Evolutionary conservation across 2,329 filamentous ascomycete species (phyloP).

Genomic region (Hymenoscyphus scutula): DNA sequence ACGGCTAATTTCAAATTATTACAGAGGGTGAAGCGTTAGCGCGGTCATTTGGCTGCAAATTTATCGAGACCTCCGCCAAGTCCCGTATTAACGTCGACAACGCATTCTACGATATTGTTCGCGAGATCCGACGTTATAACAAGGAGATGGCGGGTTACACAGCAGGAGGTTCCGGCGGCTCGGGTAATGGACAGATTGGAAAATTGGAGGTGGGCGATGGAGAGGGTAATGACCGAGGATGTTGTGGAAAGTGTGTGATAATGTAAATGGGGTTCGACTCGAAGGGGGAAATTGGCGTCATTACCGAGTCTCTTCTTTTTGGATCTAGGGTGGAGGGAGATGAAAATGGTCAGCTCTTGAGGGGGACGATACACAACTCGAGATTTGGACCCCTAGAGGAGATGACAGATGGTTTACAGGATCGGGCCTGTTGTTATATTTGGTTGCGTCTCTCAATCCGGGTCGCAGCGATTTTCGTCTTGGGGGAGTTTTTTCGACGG

Average conservation of each 20-base stretch:
- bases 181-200: conserved; percentile 53
- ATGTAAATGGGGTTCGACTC: conserved; percentile 65
- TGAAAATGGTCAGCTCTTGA: background rate
- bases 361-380: background rate
- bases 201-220: conserved; percentile 79
- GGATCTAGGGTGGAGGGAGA: background rate
- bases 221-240: conserved; percentile 59
- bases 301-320: background rate
- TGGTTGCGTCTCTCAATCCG: background rate
- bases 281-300: background rate
- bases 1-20: conserved; percentile 18
- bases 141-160: conserved; percentile 93
- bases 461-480: background rate
- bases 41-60: conserved; percentile 88
- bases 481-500: background rate
- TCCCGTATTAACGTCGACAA: conserved; percentile 98
- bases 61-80: conserved; percentile 98
- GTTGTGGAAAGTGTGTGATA: conserved; percentile 82
- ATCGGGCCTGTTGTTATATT: background rate
- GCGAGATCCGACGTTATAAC: conserved; percentile 97
- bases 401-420: background rate
- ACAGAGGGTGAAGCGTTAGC: conserved; percentile 88
- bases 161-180: conserved; percentile 61
- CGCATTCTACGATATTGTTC: conserved; percentile 96
- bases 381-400: background rate